Base-by-base conservation (phyloP, 108 stramenopile species). In the Schizochytrium sp. region DNA sequence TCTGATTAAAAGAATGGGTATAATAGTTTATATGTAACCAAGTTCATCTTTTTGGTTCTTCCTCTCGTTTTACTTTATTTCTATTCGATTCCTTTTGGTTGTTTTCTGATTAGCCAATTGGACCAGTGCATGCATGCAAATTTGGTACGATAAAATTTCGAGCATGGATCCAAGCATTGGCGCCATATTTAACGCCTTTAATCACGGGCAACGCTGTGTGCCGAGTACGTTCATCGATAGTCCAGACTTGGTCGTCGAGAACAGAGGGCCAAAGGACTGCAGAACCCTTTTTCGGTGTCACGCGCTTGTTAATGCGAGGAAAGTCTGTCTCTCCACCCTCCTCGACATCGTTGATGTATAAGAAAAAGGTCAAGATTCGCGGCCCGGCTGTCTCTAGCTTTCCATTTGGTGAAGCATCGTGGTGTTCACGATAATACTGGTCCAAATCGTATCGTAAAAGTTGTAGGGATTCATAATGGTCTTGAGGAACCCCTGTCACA, bases 101-200 rank as follows among this genome's bases (percentile, higher is more conserved):
- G 57, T 17, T 58, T 58, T 17, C 13, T 15, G 17, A 10, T 58
- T 17, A 58, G 57, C 57, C 17, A 17, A 69, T 44, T 38, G 42
- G 40, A 8, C 64, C 64, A 0, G 64, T 69, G 64, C 64, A 69
- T 7, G 64, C 64, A 15, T 69, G 44, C 64, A 44, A 44, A 44
- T 69, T 69, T 7, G 64, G 64, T 1, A 83, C 15, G 5, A 83
- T 40, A 55, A 83, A 83, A 40, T 55, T 83, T 17, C 47, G 50
- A 40, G 50, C 53, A 72, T 97, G 97, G 57, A 97, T 93, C 97
- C 97, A 97, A 3, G 96, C 95, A 91, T 97, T 97, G 3, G 96
- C 96, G 5, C 94, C 97, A 87, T 93, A 96, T 88, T 97, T 97
- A 40, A 91, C 87, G 55, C 97, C 97, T 61, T 93, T 92, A 42